phyloP scores from a whole-genome alignment of 2,329 filamentous ascomycete genomes.

The Ophiostoma piceae region DNA sequence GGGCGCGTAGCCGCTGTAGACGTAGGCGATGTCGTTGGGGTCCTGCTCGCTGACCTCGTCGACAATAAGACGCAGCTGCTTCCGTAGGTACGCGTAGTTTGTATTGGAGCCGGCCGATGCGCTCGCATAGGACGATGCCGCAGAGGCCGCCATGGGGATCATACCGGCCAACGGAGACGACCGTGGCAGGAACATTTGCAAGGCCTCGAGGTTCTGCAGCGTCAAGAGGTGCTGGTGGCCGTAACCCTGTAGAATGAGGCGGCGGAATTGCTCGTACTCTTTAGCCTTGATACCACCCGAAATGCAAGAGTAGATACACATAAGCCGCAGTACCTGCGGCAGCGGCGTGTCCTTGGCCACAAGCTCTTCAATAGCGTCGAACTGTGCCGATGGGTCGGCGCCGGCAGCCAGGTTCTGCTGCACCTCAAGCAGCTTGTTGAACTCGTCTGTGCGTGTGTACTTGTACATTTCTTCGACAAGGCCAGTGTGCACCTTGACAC shows the following conservation, averaged over 20 bases:
- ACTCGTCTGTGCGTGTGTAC: conserved; percentile 80
- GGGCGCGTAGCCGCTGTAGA: conserved; percentile 95
- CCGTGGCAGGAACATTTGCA: conserved; percentile 75
- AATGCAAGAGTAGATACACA: conserved; percentile 89
- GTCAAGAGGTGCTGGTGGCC: conserved; percentile 93
- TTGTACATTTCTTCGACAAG: conserved; percentile 95
- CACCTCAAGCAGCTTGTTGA: conserved; percentile 82
- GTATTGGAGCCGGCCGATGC: conserved; percentile 60
- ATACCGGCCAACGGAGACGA: conserved; percentile 74
- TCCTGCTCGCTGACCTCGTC: conserved; percentile 96
- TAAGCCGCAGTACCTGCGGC: conserved; percentile 71
- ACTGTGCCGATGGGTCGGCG: conserved; percentile 79
- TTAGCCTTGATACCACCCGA: conserved; percentile 81
- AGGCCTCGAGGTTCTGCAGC: conserved; percentile 78
- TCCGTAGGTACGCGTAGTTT: conserved; percentile 84
- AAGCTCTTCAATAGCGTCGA: conserved; percentile 89
- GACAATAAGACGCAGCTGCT: conserved; percentile 80
- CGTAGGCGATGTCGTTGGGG: conserved; percentile 92
- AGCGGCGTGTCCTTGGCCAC: conserved; percentile 81
- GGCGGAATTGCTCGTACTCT: conserved; percentile 85
- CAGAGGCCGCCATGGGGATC: conserved; percentile 65
- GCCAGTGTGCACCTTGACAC: conserved; percentile 84
- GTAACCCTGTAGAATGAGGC: conserved; percentile 83
- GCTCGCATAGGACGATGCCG: conserved; percentile 27
- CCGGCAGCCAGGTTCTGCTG: conserved; percentile 94